Percentiles rank a stretch among this genome's conserved stretches.
phyloP scores from a whole-genome alignment of 768 basidiomycete genomes.

The button mushroom (Agaricus bisporus) region DNA sequence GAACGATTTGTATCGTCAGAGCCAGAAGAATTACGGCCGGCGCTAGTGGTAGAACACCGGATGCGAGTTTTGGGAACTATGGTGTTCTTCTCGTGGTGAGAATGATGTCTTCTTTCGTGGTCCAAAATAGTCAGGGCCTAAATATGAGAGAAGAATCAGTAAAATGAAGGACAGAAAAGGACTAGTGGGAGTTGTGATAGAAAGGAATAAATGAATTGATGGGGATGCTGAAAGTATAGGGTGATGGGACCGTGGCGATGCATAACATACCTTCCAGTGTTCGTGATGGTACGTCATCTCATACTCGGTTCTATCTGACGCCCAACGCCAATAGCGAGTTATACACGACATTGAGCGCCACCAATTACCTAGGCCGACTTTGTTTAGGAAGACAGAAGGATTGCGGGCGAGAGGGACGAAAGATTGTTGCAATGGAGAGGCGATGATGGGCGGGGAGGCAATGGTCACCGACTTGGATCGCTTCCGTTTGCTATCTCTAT shows the following conservation, averaged over 20 bases:
- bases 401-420: background rate
- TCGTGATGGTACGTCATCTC: slow-evolving; percentile 34
- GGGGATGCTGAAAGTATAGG: background rate
- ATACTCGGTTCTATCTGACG: slow-evolving; percentile 36
- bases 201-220: background rate
- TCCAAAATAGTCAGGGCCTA: slow-evolving; percentile 17
- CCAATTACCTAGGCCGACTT: slow-evolving; percentile 6
- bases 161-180: background rate
- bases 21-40: background rate
- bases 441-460: background rate
- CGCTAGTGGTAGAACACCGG: background rate
- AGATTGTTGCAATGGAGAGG: background rate
- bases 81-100: slow-evolving; percentile 5
- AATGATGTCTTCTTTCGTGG: slow-evolving; percentile 7
- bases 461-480: background rate
- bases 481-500: background rate
- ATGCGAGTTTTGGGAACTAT: background rate
- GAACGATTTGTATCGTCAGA: background rate
- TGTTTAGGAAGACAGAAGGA: background rate
- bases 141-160: background rate
- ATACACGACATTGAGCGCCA: slow-evolving; percentile 17
- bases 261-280: slow-evolving; percentile 38
- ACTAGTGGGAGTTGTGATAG: background rate
- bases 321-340: slow-evolving; percentile 40
- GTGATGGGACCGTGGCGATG: background rate